Percentiles rank a stretch among this genome's conserved stretches.
Conservation (phyloP, 2,329 filamentous ascomycete species). For the Talaromyces funiculosus region DNA sequence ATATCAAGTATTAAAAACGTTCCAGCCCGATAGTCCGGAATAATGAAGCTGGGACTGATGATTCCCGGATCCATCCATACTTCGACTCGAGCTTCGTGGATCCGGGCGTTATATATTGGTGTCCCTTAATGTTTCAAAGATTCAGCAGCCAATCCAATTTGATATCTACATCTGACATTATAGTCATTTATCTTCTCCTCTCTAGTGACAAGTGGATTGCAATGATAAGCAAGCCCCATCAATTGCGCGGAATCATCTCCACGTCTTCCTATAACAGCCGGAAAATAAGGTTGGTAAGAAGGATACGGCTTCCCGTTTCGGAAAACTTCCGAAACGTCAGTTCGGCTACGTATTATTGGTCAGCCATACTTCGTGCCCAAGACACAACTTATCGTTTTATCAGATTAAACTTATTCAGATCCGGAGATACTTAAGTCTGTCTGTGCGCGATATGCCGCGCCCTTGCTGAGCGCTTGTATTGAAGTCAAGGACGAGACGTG, state of each 20-base stretch:
- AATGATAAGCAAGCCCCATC: not conserved
- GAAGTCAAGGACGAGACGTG: not conserved
- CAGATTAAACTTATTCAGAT: not conserved
- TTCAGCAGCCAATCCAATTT: not conserved
- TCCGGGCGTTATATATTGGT: not conserved
- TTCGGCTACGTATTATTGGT: too few species aligned
- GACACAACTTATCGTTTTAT: not conserved
- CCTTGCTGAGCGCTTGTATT: not conserved
- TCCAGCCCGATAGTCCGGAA: not conserved
- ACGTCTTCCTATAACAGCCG: not conserved
- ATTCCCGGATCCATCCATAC: not conserved
- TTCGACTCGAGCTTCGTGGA: not conserved
- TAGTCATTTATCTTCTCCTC: not conserved
- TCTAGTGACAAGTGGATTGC: not conserved
- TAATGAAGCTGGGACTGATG: not conserved
- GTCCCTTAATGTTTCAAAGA: not conserved
- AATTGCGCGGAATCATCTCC: not conserved
- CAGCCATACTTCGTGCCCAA: not conserved
- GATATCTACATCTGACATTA: not conserved
- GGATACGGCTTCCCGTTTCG: not conserved
- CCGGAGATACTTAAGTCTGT: not conserved
- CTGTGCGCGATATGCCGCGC: not conserved
- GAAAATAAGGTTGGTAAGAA: not conserved
- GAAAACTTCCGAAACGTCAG: conserved; percentile 1
- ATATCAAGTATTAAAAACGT: not conserved